phyloP scores from a whole-genome alignment of 2,329 filamentous ascomycete species.

The Talaromyces sp. region DNA sequence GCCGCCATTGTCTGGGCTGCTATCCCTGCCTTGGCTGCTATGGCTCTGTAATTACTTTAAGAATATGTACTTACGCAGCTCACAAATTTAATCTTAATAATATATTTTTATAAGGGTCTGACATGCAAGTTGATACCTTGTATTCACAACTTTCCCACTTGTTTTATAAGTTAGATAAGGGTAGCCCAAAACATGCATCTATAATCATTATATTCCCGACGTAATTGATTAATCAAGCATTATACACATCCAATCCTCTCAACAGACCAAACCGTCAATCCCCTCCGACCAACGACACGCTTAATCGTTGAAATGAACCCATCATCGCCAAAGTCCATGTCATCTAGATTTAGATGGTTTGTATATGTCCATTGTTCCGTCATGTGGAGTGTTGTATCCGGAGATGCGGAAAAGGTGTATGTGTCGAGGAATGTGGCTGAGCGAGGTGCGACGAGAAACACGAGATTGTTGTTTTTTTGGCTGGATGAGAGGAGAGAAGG shows the following conservation, averaged over 20 bases:
- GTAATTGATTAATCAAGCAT: neutral
- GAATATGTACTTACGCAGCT: neutral
- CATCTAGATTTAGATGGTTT: slow-evolving; percentile 51
- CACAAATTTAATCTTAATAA: too few relatives aligned
- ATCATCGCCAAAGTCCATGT: slow-evolving; percentile 50
- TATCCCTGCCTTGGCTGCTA: neutral
- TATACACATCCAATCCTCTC: slow-evolving; percentile 29
- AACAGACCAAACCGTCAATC: slow-evolving; percentile 50
- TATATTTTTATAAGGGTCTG: too few relatives aligned
- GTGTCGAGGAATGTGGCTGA: slow-evolving; percentile 44
- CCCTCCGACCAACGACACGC: slow-evolving; percentile 48
- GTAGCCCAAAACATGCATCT: neutral
- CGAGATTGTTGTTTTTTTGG: slow-evolving; percentile 22
- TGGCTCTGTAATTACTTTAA: neutral
- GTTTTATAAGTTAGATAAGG: too few relatives aligned
- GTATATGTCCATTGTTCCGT: slow-evolving; percentile 44
- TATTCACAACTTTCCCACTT: too few relatives aligned
- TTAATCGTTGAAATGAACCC: slow-evolving; percentile 45
- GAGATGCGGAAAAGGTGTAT: slow-evolving; percentile 25
- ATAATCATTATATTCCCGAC: neutral
- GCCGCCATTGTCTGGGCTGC: neutral
- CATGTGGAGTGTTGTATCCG: slow-evolving; percentile 28
- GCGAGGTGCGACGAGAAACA: slow-evolving; percentile 46
- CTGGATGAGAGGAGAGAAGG: slow-evolving; percentile 6
- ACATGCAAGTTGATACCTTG: too few relatives aligned